These are phyloP conservation scores for Trichoderma sp. DNA, from an alignment of 2,329 filamentous ascomycete genomes.

Conservation along the genomic window DNA sequence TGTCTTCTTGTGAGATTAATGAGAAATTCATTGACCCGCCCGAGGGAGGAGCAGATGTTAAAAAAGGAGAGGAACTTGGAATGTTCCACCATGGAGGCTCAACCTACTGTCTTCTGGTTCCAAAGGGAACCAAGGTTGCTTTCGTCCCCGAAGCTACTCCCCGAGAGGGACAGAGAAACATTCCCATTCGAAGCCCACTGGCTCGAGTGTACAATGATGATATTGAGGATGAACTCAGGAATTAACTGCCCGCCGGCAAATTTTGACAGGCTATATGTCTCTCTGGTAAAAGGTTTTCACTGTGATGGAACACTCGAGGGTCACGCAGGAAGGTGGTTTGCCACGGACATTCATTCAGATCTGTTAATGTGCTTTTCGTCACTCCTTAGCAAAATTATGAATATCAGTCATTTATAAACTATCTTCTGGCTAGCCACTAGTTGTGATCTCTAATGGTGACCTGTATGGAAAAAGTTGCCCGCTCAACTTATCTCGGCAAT, in stretches of 20 bases:
- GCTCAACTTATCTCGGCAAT: not conserved
- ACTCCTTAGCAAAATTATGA: not conserved
- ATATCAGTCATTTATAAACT: not conserved
- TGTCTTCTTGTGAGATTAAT: slow-evolving; percentile 60
- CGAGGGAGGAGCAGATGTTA: not conserved
- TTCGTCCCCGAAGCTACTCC: slow-evolving; percentile 23
- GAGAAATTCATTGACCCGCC: slow-evolving; percentile 12
- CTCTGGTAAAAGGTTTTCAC: not conserved
- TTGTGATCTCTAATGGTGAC: not conserved
- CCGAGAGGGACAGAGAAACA: slow-evolving; percentile 19
- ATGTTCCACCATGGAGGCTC: slow-evolving; percentile 75
- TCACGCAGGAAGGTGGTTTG: not conserved
- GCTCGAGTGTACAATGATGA: slow-evolving; percentile 1
- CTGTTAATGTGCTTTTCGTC: not conserved
- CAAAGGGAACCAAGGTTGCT: slow-evolving; percentile 45
- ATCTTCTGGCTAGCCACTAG: fast-evolving
- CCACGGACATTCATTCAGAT: not conserved
- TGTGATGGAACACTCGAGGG: not conserved
- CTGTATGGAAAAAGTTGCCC: not conserved
- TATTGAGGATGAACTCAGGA: not conserved
- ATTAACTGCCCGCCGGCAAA: not conserved
- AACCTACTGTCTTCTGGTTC: slow-evolving; percentile 63
- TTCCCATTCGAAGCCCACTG: slow-evolving; percentile 24
- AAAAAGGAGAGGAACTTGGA: slow-evolving; percentile 65
- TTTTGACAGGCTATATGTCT: not conserved